Conservation (phyloP, 768 basidiomycete species). For the Panus rudis region DNA sequence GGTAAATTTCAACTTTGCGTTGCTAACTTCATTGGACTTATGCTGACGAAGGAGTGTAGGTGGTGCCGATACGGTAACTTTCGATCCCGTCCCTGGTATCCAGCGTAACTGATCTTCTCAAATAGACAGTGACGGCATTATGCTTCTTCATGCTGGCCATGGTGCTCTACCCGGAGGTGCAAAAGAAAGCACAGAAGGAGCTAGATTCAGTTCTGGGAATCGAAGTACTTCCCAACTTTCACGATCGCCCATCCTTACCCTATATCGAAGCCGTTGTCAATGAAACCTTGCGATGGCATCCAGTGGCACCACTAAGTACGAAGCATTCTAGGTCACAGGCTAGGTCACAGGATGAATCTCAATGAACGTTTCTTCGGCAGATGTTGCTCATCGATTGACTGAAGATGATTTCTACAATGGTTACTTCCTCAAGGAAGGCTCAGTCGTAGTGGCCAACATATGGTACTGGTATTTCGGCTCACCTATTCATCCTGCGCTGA, state of each 20-base stretch:
- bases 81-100: too few relatives aligned
- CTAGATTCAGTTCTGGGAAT: neutral
- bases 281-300: conserved; percentile 5
- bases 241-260: conserved; percentile 2
- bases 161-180: neutral
- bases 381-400: conserved; percentile 12
- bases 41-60: too few relatives aligned
- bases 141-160: neutral
- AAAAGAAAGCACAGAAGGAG: neutral
- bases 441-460: conserved; percentile 11
- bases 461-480: conserved; percentile 8
- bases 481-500: too few relatives aligned
- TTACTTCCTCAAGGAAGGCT: conserved; percentile 15
- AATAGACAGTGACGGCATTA: neutral
- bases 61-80: conserved; percentile 11
- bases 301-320: conserved; percentile 6
- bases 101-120: too few relatives aligned
- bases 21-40: too few relatives aligned
- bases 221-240: neutral
- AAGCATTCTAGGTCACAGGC: too few relatives aligned
- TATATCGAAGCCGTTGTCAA: conserved; percentile 7
- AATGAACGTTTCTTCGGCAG: too few relatives aligned
- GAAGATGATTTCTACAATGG: conserved; percentile 16
- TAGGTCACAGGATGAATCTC: too few relatives aligned
- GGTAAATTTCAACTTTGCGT: neutral